Evolutionary conservation across 352 stramenopile species (phyloP).

Genomic region (Pythium dissotocum): DNA sequence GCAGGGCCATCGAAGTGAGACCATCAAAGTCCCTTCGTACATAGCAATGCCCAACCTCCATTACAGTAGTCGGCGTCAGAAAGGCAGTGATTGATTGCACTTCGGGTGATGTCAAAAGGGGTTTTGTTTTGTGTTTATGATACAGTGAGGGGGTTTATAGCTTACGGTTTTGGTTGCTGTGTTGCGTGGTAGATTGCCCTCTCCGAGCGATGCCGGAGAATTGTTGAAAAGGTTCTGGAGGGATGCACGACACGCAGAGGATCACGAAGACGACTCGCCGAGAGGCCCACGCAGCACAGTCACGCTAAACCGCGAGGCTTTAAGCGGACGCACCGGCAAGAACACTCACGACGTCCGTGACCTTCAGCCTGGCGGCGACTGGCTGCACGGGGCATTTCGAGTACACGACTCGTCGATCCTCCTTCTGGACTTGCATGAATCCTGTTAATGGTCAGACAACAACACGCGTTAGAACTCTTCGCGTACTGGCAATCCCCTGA

Average conservation of each 20-base stretch:
- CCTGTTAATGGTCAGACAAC: constrained; percentile 10
- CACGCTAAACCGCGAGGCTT: neutral
- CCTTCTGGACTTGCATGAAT: constrained; percentile 28
- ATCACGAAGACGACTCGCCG: neutral
- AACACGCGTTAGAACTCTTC: constrained; percentile 1
- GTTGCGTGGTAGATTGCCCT: neutral
- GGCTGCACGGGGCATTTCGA: constrained; percentile 24
- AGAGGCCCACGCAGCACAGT: constrained; percentile 4
- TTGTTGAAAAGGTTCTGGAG: neutral
- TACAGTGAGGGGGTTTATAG: neutral
- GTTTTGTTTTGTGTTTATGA: neutral
- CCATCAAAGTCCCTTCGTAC: neutral
- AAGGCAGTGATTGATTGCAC: too few species aligned
- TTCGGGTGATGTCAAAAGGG: neutral
- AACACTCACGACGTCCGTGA: constrained; percentile 23
- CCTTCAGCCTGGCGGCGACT: constrained; percentile 4
- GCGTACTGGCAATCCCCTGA: neutral
- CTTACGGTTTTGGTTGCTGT: neutral
- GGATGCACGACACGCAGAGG: neutral
- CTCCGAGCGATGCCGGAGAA: neutral
- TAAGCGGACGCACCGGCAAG: neutral
- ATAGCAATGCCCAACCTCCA: neutral
- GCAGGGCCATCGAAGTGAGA: neutral
- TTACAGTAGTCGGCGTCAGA: neutral
- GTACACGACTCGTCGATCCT: constrained; percentile 28